A percentile compares a stretch with the other conserved stretches of the same genome.
These are phyloP conservation scores for Orbilia brochopaga DNA, from an alignment of 2,329 filamentous ascomycete species.

Conservation along the genomic window DNA sequence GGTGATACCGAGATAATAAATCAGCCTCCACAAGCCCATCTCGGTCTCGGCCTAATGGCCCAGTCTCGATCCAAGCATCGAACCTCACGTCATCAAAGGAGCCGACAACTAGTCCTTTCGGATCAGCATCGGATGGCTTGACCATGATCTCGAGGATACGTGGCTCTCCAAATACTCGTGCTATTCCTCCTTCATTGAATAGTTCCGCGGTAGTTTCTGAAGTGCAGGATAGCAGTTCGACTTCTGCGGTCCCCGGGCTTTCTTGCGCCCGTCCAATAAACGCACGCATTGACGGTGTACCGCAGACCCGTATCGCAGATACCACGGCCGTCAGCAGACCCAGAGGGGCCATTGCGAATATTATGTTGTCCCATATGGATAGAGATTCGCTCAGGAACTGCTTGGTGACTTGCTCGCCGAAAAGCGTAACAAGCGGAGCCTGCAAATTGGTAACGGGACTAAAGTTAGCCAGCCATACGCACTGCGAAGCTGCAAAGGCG, in stretches of 20 bases:
- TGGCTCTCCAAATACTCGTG: constrained; percentile 45
- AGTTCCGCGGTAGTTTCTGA: constrained; percentile 50
- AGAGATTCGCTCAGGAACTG: constrained; percentile 2
- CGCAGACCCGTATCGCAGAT: not conserved
- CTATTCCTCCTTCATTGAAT: constrained; percentile 10
- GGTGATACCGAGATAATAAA: constrained; percentile 10
- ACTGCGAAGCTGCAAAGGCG: not conserved
- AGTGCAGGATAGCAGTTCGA: constrained; percentile 59
- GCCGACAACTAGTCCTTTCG: not conserved
- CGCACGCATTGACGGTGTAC: constrained; percentile 52
- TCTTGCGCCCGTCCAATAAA: constrained; percentile 59
- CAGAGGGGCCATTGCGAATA: constrained; percentile 49
- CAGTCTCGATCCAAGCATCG: not conserved
- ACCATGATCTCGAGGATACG: constrained; percentile 56
- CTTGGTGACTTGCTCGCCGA: constrained; percentile 5
- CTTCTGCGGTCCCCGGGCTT: constrained; percentile 56
- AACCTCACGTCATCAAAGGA: not conserved
- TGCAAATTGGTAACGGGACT: not conserved
- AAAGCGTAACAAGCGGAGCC: constrained; percentile 2
- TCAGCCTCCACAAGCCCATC: not conserved
- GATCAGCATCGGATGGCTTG: not conserved
- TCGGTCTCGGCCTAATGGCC: not conserved
- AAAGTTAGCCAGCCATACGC: not conserved
- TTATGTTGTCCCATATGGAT: constrained; percentile 33
- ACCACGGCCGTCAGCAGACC: constrained; percentile 37